These are phyloP conservation scores for Xylaria arbuscula DNA, from an alignment of 2,329 filamentous ascomycete species.

Conservation along the genomic window DNA sequence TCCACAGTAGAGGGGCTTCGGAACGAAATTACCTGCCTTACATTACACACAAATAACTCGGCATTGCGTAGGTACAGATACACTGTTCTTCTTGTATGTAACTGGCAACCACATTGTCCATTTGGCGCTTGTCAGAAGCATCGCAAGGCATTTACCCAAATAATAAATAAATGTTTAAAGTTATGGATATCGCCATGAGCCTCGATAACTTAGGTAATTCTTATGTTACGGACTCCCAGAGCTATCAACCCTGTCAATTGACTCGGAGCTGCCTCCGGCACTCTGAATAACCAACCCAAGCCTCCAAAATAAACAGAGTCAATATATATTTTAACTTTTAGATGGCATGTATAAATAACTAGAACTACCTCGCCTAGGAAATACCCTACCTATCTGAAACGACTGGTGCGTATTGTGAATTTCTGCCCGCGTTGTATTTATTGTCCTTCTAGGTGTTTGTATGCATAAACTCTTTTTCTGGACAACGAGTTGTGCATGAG, in stretches of 20 bases:
- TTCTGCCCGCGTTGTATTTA: slow-evolving; percentile 19
- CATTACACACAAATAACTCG: not conserved
- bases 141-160: not conserved
- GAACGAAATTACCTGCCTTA: not conserved
- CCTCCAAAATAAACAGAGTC: slow-evolving; percentile 9
- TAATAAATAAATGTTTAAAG: too few species aligned
- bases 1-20: too few species aligned
- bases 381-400: not conserved
- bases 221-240: not conserved
- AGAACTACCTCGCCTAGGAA: not conserved
- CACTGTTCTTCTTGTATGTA: not conserved
- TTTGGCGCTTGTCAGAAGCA: not conserved
- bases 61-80: not conserved
- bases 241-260: too few species aligned
- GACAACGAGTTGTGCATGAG: slow-evolving; percentile 12
- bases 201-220: not conserved
- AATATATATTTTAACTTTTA: not conserved
- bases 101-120: not conserved
- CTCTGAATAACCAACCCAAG: not conserved
- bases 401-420: slow-evolving; percentile 22
- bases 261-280: too few species aligned
- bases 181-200: slow-evolving; percentile 5
- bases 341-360: slow-evolving; percentile 4
- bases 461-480: slow-evolving; percentile 12
- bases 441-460: slow-evolving; percentile 6